Base-by-base conservation (phyloP, 176 grass and related monocot species). In the Carex scoparia region DNA sequence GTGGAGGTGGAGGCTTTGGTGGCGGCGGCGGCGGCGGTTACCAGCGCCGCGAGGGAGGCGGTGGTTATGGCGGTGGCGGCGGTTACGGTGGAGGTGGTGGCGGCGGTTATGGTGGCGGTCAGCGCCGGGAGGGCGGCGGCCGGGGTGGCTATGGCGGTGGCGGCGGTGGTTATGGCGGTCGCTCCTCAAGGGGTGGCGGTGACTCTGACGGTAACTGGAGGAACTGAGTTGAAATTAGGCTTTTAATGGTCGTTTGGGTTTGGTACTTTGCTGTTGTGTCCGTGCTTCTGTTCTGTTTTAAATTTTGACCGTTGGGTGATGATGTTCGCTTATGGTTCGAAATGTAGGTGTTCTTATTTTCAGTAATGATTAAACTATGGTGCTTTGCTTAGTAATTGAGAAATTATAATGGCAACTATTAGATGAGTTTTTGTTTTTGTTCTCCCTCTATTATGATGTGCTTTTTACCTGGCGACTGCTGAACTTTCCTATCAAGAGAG, bases 141-240 rank as follows among this genome's bases (percentile, higher is more conserved):
- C 72, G 85, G 1, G 82, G 90, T 12, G 83, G 89, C 28, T 61
- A 65, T 15, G 84, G 88, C 0, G 84, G 88, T 0, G 84, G 88
- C 0, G 77, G 74, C n/a, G 89, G 89, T 0, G 85, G 85, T 27
- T 65, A 81, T 12, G 83, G 85, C 2, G 72, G 78, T 27, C 23
- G 79, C 8, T 35, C 55, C 32, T 58, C 66, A 2, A 61, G 87
- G 61, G 61, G 73, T 84, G 77, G 85, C n/a, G 90, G 87, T 7
- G 83, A 8, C 68, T 86, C 88, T 60, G 92, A 82, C 1, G 74
- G 86, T 73, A 90, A 59, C 86, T 94, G 92, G 92, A 92, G 92
- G 92, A 73, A 74, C 81, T 94, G 87, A 94, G 69, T 65, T 80
- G 64, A 67, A 49, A 48, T 63, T 82, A 65, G 79, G 60, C 59